Base-by-base conservation (phyloP, 169 alveolate genomes). In the Plasmodium falciparum region DNA sequence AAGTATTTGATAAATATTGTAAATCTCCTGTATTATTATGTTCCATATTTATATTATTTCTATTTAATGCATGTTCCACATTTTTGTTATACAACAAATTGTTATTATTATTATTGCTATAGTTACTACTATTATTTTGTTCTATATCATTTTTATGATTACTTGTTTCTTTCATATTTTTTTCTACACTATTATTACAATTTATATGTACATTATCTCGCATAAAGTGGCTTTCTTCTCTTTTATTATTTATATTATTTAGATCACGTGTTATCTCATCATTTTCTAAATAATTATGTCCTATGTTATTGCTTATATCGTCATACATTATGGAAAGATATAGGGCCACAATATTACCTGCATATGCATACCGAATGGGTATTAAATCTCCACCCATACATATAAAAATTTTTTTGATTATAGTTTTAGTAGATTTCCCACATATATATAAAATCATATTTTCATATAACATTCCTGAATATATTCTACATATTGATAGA, bases 301-400 rank as follows among this genome's bases (percentile, higher is more conserved):
- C 33, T 7, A 12, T 22, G 29, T 63, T 29, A 15, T 45, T 69
- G 11, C 20, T 61, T 39, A 39, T 12, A 17, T 72, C 52, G 43
- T 52, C 76, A 47, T 56, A 56, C 6, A 73, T 50, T 49, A 80
- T 90, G 15, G 96, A 88, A 17, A 93, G 63, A 88, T 92, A 89
- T 22, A 94, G 88, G 11, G 96, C 95, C 13, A 94, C 95, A 33
- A 94, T 94, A 59, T 94, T 94, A 1, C 96, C 96, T 20, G 95
- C 95, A 85, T 73, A 92, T 45, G 95, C 96, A 11, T 66, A 69
- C 1, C 62, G 88, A 39, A 95, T 93, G 15, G 95, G 96, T 6
- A 95, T 63, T 12, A 95, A 89, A 72, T 95, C 97, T 39, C 95
- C 95, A 0, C 97, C 97, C 96, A 94, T 94, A 45, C 93, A 93